Base-by-base conservation (phyloP, 163 green algal genomes). In the Scenedesmus sp. region DNA sequence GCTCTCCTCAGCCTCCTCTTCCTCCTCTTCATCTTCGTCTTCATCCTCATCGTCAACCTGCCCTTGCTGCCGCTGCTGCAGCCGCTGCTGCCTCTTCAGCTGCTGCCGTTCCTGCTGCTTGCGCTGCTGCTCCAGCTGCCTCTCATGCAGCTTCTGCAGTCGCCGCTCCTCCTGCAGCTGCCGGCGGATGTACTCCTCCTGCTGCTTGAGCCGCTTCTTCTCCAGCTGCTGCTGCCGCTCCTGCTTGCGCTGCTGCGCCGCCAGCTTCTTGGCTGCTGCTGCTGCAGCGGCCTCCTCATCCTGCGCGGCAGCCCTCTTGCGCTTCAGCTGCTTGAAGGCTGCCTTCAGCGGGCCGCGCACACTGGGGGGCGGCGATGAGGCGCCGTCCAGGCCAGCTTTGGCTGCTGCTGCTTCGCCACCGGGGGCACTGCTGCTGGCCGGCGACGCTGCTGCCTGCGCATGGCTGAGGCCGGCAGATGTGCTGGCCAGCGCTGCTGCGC, bases 281-380 rank as follows among this genome's bases (percentile, higher is more conserved):
- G 55, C 59, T 55, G 77, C 64, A 18, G 74, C 90, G 12, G 56
- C 56, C 64, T 87, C 87, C 52, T 46, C 57, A 5, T 91, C 52
- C 23, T 88, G 76, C 52, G 34, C 34, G 16, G 18, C 46, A 34
- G 52, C 52, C 85, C 89, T 81, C 54, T 85, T 83, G 66, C 94
- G 94, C 88, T 85, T 88, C 83, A n/a, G 5, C 84, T 96, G 90
- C 91, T 96, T 96, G 88, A 94, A 94, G 0, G 93, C 91, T 6
- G 93, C 93, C 55, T 96, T 96, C 20, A 94, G 86, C 1, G 94
- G 94, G 7, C 93, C 94, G 3, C 91, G 90, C 23, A 94, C 73
- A 18, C 34, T n/a, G 46, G 82, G 18, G n/a, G 9, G 46, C 52
- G 18, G 15, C 60, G 70, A 82, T 82, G 93, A 79, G 1, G 57